Base-by-base conservation (phyloP, 2,329 filamentous ascomycete genomes). In the Neofusicoccum parvum region DNA sequence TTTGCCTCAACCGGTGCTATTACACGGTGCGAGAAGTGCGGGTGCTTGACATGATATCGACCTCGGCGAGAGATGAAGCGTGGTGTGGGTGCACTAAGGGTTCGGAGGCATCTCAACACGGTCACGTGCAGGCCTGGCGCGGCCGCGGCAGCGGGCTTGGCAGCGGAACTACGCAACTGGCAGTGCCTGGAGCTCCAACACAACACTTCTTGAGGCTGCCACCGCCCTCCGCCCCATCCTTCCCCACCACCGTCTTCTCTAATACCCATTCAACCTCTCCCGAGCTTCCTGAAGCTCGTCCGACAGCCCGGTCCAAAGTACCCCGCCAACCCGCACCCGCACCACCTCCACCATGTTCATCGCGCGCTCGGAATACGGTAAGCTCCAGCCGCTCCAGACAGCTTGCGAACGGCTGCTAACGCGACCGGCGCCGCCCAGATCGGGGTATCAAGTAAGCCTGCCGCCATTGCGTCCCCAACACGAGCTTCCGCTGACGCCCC, bases 331-430 rank as follows among this genome's bases (percentile, higher is more conserved):
- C 43, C 60, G 62, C 64, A 71, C 76, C 32, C 34, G 34, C 64
- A 65, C 17, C 39, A 36, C 64, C 39, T 27, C 39, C 46, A 62
- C 56, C 46, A 65, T 65, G 95, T 99, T 99, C 88, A 98, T 99
- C 88, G 94, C 95, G 87, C 92, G 95, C 85, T 98, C 94, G 79
- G 95, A 99, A 94, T 99, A 99, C 85, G 95, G 94, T 95, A 87
- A 85, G 90, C 66, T 65, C 27, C 43, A 50, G n/a, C 37, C 53
- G 49, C 7, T 36, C 37, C 45, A 20, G 43, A 32, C 27, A 62
- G 27, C 59, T 79, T 76, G 64, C 70, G 65, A 56, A 14, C 60
- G 69, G 69, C 68, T 64, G 70, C 67, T 60, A 64, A 70, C 46
- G 68, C 70, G 67, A 70, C 68, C 58, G 50, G 64, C 67, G 70